Conservation (phyloP, 345 rosid species). For the Abelmoschus esculentus region DNA sequence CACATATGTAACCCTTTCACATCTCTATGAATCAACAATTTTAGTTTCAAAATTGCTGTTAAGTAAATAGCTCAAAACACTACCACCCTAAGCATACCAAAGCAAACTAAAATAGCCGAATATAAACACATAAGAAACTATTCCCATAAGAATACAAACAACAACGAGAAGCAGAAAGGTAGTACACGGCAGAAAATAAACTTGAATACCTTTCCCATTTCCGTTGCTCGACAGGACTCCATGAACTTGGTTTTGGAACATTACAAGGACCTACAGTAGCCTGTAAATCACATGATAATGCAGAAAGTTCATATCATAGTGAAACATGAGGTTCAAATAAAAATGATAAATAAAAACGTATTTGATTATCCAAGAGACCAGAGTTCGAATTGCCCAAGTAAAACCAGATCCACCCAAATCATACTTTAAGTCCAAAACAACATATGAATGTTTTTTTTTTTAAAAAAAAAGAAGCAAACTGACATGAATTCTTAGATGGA, state of each 20-base stretch:
- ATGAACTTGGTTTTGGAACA: constrained; percentile 76
- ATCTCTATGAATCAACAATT: neutral
- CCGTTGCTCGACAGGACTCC: constrained; percentile 95
- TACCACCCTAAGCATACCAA: neutral
- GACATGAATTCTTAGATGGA: neutral
- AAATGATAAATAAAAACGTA: neutral
- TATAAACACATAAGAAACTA: neutral
- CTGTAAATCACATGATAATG: constrained; percentile 42
- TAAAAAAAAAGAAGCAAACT: neutral
- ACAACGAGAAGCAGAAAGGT: neutral
- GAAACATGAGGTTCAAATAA: constrained; percentile 9
- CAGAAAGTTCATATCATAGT: neutral
- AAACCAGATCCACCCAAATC: constrained; percentile 27
- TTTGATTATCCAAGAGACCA: neutral
- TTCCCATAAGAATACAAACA: neutral
- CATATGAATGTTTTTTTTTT: neutral
- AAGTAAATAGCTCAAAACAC: neutral
- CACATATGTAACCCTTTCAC: neutral
- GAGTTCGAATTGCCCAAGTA: neutral
- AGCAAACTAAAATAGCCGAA: neutral
- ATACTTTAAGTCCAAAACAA: neutral
- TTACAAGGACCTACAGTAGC: constrained; percentile 92
- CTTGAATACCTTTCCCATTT: constrained; percentile 82
- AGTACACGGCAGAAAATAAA: neutral
- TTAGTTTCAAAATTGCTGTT: neutral